Conservation (phyloP, 2,329 filamentous ascomycete genomes). For the Teratosphaeria gauchensis region DNA sequence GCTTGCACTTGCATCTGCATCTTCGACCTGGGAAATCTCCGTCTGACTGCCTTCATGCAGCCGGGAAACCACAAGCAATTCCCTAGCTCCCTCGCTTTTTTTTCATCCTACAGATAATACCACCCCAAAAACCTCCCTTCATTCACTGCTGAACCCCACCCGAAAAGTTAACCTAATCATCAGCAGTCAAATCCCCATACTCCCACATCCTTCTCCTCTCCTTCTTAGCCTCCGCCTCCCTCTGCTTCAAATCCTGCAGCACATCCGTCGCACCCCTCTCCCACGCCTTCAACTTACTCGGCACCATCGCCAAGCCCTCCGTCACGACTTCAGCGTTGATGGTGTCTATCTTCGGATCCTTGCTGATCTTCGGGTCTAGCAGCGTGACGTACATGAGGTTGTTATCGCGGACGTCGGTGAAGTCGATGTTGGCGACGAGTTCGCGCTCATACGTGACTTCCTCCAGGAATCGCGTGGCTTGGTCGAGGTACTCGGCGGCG, state of each 20-base stretch:
- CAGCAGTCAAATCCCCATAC: constrained; percentile 92
- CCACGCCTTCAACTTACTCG: constrained; percentile 83
- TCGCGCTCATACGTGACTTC: constrained; percentile 61
- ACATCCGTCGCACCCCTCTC: constrained; percentile 68
- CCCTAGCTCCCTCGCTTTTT: no score
- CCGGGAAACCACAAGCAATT: no score
- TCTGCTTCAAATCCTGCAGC: constrained; percentile 60
- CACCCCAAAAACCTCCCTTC: no score
- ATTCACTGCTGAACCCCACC: no score
- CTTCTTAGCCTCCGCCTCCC: constrained; percentile 69
- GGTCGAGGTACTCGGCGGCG: constrained; percentile 69
- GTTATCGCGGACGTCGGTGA: constrained; percentile 66
- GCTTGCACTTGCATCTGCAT: no score
- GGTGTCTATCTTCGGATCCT: constrained; percentile 57
- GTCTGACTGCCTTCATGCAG: no score
- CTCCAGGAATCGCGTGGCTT: constrained; percentile 66
- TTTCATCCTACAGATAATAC: no score
- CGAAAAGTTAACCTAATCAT: constrained; percentile 28
- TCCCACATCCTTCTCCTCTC: constrained; percentile 89
- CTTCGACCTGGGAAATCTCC: no score
- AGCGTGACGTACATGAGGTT: constrained; percentile 71
- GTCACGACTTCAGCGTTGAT: constrained; percentile 81
- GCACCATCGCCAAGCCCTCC: constrained; percentile 82
- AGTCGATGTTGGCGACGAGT: constrained; percentile 86
- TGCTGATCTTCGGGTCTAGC: constrained; percentile 61